Percentiles rank a stretch among this genome's conserved stretches.
phyloP scores from a whole-genome alignment of 768 basidiomycete species.

The Mrakia frigida region DNA sequence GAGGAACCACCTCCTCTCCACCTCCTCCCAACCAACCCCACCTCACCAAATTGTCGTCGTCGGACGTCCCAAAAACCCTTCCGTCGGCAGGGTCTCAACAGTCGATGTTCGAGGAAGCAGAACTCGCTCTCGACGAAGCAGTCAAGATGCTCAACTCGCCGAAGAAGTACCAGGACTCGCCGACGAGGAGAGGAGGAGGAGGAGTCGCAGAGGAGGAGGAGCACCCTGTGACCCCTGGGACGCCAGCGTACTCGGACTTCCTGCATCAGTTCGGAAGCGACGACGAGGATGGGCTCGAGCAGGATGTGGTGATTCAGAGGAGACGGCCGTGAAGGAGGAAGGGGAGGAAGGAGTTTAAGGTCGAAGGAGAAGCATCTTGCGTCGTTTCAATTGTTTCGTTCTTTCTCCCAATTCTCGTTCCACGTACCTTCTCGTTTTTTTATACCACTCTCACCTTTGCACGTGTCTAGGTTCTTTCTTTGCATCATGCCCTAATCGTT shows the following conservation, averaged over 20 bases:
- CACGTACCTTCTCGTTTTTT: no score
- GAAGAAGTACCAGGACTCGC: not conserved
- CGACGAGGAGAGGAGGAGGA: no score
- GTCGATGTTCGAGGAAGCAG: conserved; percentile 10
- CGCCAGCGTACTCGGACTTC: conserved; percentile 15
- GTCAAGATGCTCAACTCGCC: conserved; percentile 11
- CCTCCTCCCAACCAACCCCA: not conserved
- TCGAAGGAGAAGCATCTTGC: no score
- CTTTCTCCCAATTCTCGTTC: no score
- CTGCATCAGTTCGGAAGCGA: conserved; percentile 10
- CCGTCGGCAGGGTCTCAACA: not conserved
- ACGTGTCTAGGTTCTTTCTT: no score
- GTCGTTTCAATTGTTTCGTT: no score
- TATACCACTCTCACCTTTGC: no score
- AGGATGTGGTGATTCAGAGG: not conserved
- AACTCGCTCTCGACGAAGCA: not conserved
- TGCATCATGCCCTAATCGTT: no score
- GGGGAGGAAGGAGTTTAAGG: no score
- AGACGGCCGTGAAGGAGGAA: not conserved
- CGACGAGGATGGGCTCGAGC: not conserved
- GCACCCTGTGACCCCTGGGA: not conserved
- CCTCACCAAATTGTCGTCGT: not conserved
- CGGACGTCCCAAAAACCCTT: not conserved
- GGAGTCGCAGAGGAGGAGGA: not conserved
- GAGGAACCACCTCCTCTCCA: not conserved